Conservation (phyloP, 2,329 filamentous ascomycete genomes). For the Aureobasidium melanogenum region DNA sequence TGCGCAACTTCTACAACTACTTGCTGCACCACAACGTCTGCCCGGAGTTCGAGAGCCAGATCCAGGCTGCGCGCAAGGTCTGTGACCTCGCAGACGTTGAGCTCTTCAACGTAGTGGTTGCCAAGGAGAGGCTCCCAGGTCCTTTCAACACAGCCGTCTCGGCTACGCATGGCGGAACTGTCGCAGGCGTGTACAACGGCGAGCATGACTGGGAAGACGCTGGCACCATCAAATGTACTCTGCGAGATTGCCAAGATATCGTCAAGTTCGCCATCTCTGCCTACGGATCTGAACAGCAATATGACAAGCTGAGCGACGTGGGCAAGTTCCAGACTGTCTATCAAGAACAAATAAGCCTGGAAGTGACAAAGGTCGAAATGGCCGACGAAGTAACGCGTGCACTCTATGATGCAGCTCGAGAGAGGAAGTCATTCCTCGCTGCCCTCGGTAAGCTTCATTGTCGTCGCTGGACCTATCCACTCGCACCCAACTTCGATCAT, state of each 20-base stretch:
- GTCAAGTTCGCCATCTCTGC: conserved; percentile 43
- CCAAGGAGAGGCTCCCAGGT: conserved; percentile 56
- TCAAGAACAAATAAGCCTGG: conserved; percentile 48
- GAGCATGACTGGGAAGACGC: conserved; percentile 34
- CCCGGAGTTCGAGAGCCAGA: conserved; percentile 63
- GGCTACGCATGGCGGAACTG: conserved; percentile 54
- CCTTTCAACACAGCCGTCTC: conserved; percentile 68
- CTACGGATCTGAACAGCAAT: conserved; percentile 30
- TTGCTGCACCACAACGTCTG: conserved; percentile 78
- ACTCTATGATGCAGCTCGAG: conserved; percentile 38
- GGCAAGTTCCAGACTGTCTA: conserved; percentile 33
- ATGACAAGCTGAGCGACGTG: conserved; percentile 18
- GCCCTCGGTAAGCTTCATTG: conserved; percentile 47
- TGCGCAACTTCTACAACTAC: conserved; percentile 85
- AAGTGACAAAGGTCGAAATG: conserved; percentile 47
- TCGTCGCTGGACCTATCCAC: conserved; percentile 40
- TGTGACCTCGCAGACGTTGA: conserved; percentile 62
- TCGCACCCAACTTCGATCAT: conserved; percentile 10
- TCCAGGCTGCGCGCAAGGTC: conserved; percentile 55
- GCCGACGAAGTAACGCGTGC: conserved; percentile 36
- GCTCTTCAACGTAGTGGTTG: conserved; percentile 49
- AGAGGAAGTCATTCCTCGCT: conserved; percentile 33
- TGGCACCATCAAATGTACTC: conserved; percentile 29
- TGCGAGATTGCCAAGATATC: conserved; percentile 39
- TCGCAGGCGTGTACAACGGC: conserved; percentile 34